These are phyloP conservation scores for Quillaja saponaria DNA, from an alignment of 306 rosid species.

Conservation along the genomic window DNA sequence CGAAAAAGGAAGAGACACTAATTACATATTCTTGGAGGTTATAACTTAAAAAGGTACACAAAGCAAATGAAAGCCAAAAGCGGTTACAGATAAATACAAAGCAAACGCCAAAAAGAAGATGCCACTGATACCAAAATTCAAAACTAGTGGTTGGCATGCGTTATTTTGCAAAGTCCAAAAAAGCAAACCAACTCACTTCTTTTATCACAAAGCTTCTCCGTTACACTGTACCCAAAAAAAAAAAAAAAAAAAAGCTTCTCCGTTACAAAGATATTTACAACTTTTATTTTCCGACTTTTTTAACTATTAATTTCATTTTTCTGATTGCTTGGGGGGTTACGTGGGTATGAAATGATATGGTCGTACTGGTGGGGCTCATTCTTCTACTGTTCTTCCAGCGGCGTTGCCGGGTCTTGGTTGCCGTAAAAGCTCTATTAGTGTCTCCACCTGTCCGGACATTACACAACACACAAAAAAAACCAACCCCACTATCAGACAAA, in stretches of 20 bases:
- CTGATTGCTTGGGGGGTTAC: constrained; percentile 17
- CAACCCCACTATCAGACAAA: constrained; percentile 5
- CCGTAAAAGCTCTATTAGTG: constrained; percentile 80
- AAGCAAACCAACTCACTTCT: constrained; percentile 30
- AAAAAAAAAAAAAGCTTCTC: constrained; percentile 50
- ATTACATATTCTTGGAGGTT: not conserved
- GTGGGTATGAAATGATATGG: constrained; percentile 17
- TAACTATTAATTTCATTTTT: constrained; percentile 13
- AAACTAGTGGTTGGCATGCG: not conserved
- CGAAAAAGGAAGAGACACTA: not conserved
- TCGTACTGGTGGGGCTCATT: constrained; percentile 38
- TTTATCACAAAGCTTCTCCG: constrained; percentile 44
- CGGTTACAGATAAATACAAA: not conserved
- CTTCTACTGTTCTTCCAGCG: constrained; percentile 48
- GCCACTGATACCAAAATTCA: not conserved
- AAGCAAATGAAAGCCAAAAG: constrained; percentile 1
- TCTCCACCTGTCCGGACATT: constrained; percentile 77
- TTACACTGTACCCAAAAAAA: too few species aligned
- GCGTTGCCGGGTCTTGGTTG: constrained; percentile 83
- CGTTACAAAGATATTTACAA: constrained; percentile 55
- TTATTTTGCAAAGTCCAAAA: constrained; percentile 15
- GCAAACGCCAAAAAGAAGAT: not conserved
- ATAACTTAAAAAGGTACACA: constrained; percentile 4
- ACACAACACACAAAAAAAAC: constrained; percentile 26
- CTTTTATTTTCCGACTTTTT: not conserved